Conservation (phyloP, 1,139 yeast species). For the Candida sanyaensis region DNA sequence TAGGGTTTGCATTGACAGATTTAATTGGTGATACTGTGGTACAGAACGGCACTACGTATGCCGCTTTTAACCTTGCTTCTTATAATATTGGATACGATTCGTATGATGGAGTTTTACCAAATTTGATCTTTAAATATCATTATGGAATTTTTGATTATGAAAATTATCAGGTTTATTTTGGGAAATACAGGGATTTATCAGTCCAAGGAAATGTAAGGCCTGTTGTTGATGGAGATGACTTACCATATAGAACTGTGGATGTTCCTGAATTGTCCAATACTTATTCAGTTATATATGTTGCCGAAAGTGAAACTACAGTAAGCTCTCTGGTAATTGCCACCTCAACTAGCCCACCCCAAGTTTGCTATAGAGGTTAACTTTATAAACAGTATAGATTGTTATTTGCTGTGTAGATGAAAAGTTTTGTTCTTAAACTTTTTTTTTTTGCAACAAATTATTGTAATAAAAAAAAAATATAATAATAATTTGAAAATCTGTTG, state of each 20-base stretch:
- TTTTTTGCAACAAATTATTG: not conserved
- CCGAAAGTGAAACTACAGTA: conserved; percentile 15
- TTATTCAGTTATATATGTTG: conserved; percentile 18
- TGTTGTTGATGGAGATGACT: conserved; percentile 8
- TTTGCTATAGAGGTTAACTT: too few species aligned
- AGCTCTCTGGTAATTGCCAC: not conserved
- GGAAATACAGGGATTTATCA: conserved; percentile 12
- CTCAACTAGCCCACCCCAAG: too few species aligned
- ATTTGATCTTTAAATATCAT: conserved; percentile 18
- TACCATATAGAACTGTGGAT: conserved; percentile 19
- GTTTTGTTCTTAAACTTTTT: not conserved
- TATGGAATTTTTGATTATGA: conserved; percentile 24
- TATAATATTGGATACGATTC: conserved; percentile 18
- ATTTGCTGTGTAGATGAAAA: not conserved
- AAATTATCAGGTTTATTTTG: conserved; percentile 19
- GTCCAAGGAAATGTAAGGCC: conserved; percentile 4
- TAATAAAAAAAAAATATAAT: not conserved
- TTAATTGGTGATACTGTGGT: conserved; percentile 15
- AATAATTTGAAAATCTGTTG: too few species aligned
- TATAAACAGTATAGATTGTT: too few species aligned
- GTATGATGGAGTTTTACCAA: conserved; percentile 22
- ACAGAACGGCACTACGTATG: conserved; percentile 16
- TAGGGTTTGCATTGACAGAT: conserved; percentile 19
- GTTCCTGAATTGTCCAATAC: conserved; percentile 16
- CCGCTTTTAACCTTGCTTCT: conserved; percentile 14